Conservation (phyloP, 2,329 filamentous ascomycete species). For the Penicillium sp. region DNA sequence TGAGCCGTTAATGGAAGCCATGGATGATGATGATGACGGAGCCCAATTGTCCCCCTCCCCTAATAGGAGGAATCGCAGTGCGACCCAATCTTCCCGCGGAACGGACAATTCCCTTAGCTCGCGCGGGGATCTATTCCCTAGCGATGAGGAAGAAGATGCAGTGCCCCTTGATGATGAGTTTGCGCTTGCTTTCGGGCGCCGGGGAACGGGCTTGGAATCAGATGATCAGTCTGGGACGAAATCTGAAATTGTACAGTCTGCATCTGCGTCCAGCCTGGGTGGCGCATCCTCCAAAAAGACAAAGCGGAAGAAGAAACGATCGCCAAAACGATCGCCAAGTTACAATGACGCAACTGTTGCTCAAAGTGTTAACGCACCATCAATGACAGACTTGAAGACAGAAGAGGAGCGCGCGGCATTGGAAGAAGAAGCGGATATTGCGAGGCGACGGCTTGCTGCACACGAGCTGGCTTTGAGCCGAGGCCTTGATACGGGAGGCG, state of each 20-base stretch:
- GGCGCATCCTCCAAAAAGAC: slow-evolving; percentile 40
- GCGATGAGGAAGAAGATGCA: slow-evolving; percentile 86
- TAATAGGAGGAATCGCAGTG: slow-evolving; percentile 54
- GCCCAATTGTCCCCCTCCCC: slow-evolving; percentile 10
- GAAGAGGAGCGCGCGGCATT: slow-evolving; percentile 49
- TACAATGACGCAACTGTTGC: slow-evolving; percentile 21
- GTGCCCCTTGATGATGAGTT: slow-evolving; percentile 91
- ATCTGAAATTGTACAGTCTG: slow-evolving; percentile 35
- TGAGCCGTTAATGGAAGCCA: slow-evolving; percentile 62
- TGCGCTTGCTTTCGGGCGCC: slow-evolving; percentile 67
- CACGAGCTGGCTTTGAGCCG: slow-evolving; percentile 47
- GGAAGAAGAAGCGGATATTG: slow-evolving; percentile 50
- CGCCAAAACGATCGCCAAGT: slow-evolving; percentile 24
- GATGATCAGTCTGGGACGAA: slow-evolving; percentile 66
- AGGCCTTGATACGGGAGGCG: slow-evolving; percentile 37
- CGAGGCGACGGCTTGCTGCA: slow-evolving; percentile 48
- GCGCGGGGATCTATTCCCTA: slow-evolving; percentile 80
- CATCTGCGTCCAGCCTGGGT: slow-evolving; percentile 42
- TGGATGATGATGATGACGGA: slow-evolving; percentile 44
- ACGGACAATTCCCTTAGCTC: slow-evolving; percentile 82
- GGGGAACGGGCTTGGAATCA: slow-evolving; percentile 48
- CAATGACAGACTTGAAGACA: slow-evolving; percentile 47
- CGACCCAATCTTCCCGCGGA: slow-evolving; percentile 67
- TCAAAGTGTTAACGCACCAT: slow-evolving; percentile 34
- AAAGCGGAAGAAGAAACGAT: slow-evolving; percentile 26